Conservation (phyloP, 2,329 filamentous ascomycete species). For the Penicillium sp. region DNA sequence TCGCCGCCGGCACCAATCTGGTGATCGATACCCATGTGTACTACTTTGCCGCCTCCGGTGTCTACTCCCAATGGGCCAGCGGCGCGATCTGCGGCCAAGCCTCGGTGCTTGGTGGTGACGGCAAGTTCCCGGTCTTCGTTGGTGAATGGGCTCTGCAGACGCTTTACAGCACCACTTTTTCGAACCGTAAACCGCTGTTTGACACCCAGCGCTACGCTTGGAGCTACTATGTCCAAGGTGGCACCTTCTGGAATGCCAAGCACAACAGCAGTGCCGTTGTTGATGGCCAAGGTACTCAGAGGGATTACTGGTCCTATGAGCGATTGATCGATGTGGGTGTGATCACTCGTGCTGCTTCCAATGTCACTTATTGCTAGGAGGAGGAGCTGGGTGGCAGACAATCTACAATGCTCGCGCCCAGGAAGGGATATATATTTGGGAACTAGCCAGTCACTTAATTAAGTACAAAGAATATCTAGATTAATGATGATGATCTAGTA, state of each 20-base stretch:
- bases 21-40: conserved; percentile 33
- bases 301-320: neutral
- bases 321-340: neutral
- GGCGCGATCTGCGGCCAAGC: conserved; percentile 26
- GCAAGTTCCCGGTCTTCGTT: conserved; percentile 32
- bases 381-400: too few species aligned
- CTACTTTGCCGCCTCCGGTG: conserved; percentile 27
- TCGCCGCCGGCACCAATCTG: conserved; percentile 23
- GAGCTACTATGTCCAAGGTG: conserved; percentile 26
- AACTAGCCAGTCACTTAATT: too few species aligned
- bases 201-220: conserved; percentile 24
- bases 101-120: conserved; percentile 18
- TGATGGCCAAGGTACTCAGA: conserved; percentile 22
- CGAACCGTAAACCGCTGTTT: conserved; percentile 22
- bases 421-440: too few species aligned
- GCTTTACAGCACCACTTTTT: conserved; percentile 24
- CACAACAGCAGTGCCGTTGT: conserved; percentile 25
- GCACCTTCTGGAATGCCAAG: conserved; percentile 31
- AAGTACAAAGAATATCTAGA: too few species aligned
- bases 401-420: too few species aligned
- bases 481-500: too few species aligned
- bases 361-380: neutral
- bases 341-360: neutral
- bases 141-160: conserved; percentile 34
- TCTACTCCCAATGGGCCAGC: conserved; percentile 24